phyloP scores from a whole-genome alignment of 495 filamentous ascomycete species.

The Penicillium odoratum region DNA sequence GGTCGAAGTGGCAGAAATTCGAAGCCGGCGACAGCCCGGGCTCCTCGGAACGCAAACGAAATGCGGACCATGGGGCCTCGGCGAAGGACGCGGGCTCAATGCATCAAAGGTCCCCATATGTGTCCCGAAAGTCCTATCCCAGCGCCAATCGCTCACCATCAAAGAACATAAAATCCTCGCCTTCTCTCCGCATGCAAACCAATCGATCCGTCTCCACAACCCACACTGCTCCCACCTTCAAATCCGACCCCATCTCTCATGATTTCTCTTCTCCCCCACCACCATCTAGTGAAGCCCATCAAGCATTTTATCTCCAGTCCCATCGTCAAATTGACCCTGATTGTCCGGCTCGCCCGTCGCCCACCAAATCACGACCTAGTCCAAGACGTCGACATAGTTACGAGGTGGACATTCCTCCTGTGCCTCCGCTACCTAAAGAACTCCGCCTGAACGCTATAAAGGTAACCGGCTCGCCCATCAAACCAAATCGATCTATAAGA shows the following conservation, averaged over 20 bases:
- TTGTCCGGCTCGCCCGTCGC: conserved; percentile 20
- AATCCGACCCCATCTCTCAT: conserved; percentile 6
- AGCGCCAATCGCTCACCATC: conserved; percentile 21
- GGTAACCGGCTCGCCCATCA: conserved; percentile 33
- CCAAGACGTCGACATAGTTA: conserved; percentile 25
- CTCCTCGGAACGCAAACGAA: conserved; percentile 35
- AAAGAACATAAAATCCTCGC: conserved; percentile 20
- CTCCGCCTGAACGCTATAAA: conserved; percentile 38
- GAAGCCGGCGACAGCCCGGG: conserved; percentile 41
- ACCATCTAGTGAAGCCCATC: conserved; percentile 14
- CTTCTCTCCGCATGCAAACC: conserved; percentile 30
- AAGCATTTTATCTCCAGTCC: conserved; percentile 27
- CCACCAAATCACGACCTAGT: conserved; percentile 16
- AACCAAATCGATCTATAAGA: conserved; percentile 16
- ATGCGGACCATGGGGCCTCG: conserved; percentile 8
- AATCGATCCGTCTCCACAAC: conserved; percentile 19
- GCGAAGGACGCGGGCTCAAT: conserved; percentile 16
- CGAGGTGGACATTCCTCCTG: conserved; percentile 43
- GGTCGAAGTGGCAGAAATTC: conserved; percentile 40
- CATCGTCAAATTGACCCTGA: conserved; percentile 26
- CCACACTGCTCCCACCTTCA: conserved; percentile 5
- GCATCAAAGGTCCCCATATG: conserved; percentile 20
- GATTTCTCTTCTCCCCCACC: conserved; percentile 31
- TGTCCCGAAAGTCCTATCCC: conserved; percentile 21
- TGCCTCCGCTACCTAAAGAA: conserved; percentile 45